Evolutionary conservation across 148 eudicot species (phyloP).

Genomic region (Vaccinium macrocarpon): DNA sequence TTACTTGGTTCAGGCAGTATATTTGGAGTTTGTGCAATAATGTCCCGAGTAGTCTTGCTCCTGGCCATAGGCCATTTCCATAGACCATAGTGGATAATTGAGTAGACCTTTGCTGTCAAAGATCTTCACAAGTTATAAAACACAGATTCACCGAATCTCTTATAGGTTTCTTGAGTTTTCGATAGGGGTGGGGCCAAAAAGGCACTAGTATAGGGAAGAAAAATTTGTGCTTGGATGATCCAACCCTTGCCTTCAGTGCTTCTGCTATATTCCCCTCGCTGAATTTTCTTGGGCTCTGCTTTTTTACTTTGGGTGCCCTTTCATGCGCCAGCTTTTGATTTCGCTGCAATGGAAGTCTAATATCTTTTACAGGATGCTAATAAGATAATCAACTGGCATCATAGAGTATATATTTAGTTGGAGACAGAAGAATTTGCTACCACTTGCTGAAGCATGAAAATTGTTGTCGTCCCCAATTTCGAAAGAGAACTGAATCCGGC

Average conservation of each 20-base stretch:
- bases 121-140: no score
- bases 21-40: no score
- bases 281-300: neutral
- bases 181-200: neutral
- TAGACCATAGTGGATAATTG: no score
- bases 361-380: neutral
- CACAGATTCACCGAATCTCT: no score
- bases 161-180: neutral
- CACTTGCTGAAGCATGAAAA: neutral
- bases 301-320: slow-evolving; percentile 2
- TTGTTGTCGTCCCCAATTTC: neutral
- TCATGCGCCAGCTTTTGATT: neutral
- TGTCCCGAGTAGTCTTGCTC: no score
- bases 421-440: neutral
- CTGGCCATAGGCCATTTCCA: no score
- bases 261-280: neutral
- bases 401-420: neutral
- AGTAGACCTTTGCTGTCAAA: no score
- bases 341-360: neutral
- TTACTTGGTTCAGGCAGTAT: no score
- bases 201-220: neutral
- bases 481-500: neutral
- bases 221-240: neutral
- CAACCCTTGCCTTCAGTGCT: neutral
- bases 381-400: slow-evolving; percentile 3